Evolutionary conservation across 805 yeast species (phyloP).

Genomic region (Ogataea nitratoaversa): DNA sequence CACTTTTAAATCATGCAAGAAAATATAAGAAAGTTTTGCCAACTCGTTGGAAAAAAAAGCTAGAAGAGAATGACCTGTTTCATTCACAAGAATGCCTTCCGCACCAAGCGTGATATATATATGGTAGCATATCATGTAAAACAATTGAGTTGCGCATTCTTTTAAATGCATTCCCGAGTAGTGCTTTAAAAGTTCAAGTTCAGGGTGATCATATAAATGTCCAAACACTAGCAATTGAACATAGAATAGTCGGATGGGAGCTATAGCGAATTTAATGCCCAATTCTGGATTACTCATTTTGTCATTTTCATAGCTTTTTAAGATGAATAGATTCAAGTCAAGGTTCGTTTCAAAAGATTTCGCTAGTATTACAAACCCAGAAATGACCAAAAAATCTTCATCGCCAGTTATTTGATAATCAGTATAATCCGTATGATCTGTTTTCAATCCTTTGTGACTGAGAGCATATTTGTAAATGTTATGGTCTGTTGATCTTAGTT

Average conservation of each 20-base stretch:
- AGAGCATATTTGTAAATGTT: not conserved
- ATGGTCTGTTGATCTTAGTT: not conserved
- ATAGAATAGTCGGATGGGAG: not conserved
- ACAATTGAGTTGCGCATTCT: not conserved
- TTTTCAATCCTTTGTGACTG: not conserved
- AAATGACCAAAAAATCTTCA: not conserved
- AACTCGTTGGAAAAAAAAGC: constrained; percentile 1
- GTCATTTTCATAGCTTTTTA: not conserved
- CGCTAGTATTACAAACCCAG: not conserved
- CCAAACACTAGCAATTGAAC: not conserved
- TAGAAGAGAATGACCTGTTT: not conserved
- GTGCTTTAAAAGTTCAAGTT: not conserved
- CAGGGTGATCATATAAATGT: not conserved
- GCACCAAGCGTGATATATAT: not conserved
- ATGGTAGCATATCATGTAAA: not conserved
- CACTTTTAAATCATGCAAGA: constrained; percentile 1
- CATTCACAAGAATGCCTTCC: not conserved
- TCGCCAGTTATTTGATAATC: not conserved
- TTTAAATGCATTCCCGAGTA: not conserved
- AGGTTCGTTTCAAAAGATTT: not conserved
- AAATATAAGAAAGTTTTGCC: constrained; percentile 1
- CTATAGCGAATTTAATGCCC: not conserved
- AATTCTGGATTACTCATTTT: not conserved
- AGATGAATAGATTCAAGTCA: not conserved
- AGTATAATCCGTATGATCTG: not conserved